Percentiles rank a stretch among this genome's conserved stretches.
Evolutionary conservation across 2,329 filamentous ascomycete genomes (phyloP).

Genomic region (Thermochaetoides dissita): DNA sequence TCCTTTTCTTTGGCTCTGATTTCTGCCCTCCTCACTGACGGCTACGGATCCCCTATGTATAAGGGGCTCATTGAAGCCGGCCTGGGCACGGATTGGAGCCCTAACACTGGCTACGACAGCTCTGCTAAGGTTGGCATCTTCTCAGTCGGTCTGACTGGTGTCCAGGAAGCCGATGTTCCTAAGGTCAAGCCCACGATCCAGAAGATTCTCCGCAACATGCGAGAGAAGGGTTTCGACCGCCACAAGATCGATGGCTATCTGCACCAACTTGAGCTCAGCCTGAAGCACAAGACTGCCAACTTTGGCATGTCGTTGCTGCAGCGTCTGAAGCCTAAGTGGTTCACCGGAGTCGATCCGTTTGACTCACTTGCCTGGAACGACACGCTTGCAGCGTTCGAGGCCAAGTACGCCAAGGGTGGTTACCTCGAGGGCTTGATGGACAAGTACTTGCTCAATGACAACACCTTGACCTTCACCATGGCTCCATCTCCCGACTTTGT

Average conservation of each 20-base stretch:
- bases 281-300: conserved; percentile 93
- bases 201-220: conserved; percentile 55
- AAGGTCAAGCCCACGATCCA: conserved; percentile 64
- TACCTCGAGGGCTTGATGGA: conserved; percentile 78
- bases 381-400: conserved; percentile 69
- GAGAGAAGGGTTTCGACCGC: conserved; percentile 67
- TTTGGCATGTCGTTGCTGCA: conserved; percentile 89
- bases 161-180: conserved; percentile 63
- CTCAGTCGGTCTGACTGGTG: conserved; percentile 82
- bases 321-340: conserved; percentile 82
- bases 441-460: conserved; percentile 80
- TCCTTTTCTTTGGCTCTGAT: conserved; percentile 76
- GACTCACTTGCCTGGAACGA: conserved; percentile 85
- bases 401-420: conserved; percentile 55
- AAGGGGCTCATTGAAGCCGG: conserved; percentile 77
- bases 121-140: conserved; percentile 69
- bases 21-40: conserved; percentile 75
- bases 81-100: conserved; percentile 83
- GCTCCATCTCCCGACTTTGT: conserved; percentile 64
- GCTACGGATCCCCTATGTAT: conserved; percentile 90
- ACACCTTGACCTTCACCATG: conserved; percentile 89
- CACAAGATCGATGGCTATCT: conserved; percentile 87
- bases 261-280: conserved; percentile 79
- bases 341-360: conserved; percentile 87
- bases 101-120: conserved; percentile 83